phyloP scores from a whole-genome alignment of 2,329 filamentous ascomycete species.

The Claviceps monticola region DNA sequence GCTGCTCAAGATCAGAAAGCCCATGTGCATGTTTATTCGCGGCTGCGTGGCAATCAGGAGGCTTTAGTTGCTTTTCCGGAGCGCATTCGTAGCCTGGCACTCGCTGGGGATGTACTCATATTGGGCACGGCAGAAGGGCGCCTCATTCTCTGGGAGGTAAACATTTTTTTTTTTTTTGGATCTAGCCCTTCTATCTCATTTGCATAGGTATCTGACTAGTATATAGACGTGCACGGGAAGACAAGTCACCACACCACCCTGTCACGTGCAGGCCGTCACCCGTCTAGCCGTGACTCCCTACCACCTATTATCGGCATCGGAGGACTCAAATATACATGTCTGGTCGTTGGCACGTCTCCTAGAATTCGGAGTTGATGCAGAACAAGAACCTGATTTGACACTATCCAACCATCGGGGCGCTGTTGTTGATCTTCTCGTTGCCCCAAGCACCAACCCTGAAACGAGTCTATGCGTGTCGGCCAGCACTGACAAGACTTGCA shows the following conservation, averaged over 20 bases:
- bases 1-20: constrained; percentile 85
- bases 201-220: constrained; percentile 4
- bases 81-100: constrained; percentile 62
- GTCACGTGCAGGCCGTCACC: constrained; percentile 70
- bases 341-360: constrained; percentile 74
- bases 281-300: constrained; percentile 58
- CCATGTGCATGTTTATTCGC: constrained; percentile 82
- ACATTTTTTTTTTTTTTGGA: constrained; percentile 3
- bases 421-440: constrained; percentile 50
- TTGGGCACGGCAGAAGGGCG: constrained; percentile 77
- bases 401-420: constrained; percentile 65
- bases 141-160: constrained; percentile 84
- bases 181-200: not conserved
- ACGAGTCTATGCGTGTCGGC: constrained; percentile 75
- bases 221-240: constrained; percentile 58
- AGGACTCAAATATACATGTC: constrained; percentile 82
- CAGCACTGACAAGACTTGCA: constrained; percentile 74
- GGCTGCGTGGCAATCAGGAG: constrained; percentile 74
- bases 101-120: constrained; percentile 59
- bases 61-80: constrained; percentile 79
- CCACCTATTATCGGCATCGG: constrained; percentile 64
- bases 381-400: constrained; percentile 58
- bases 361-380: constrained; percentile 37
- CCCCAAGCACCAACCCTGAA: constrained; percentile 51
- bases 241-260: constrained; percentile 59